Conservation (phyloP, 495 filamentous ascomycete species). For the Trichoderma parareesei region DNA sequence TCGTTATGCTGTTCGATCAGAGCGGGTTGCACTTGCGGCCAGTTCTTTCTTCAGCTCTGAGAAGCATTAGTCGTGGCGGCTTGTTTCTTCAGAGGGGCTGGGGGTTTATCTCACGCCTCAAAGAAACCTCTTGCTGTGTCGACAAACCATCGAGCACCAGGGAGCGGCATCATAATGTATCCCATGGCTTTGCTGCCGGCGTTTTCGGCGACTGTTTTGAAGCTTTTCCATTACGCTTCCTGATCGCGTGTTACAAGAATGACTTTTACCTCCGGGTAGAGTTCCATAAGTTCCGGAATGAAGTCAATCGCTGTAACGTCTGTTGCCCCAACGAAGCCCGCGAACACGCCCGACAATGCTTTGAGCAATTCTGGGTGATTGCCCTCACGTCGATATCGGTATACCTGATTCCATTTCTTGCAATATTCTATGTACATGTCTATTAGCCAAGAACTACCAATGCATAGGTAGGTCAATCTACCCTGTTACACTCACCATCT, state of each 20-base stretch:
- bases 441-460: no score
- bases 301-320: constrained; percentile 26
- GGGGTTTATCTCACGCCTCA: background rate
- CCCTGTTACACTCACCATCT: constrained; percentile 15
- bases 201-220: background rate
- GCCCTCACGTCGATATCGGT: constrained; percentile 16
- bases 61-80: background rate
- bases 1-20: constrained; percentile 25
- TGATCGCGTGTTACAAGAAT: constrained; percentile 25
- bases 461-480: no score
- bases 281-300: constrained; percentile 28
- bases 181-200: background rate
- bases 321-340: constrained; percentile 27
- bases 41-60: constrained; percentile 2
- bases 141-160: background rate
- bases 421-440: background rate
- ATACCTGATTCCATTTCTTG: constrained; percentile 8
- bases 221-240: constrained; percentile 12
- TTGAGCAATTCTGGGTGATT: constrained; percentile 18
- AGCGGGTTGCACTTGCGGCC: background rate
- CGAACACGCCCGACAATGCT: constrained; percentile 19
- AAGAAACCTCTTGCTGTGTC: background rate
- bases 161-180: background rate
- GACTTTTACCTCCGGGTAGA: constrained; percentile 33
- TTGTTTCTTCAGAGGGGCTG: background rate